A percentile compares a stretch with the other conserved stretches of the same genome.
Evolutionary conservation across 2,329 filamentous ascomycete species (phyloP).

Genomic region (Exophiala calicioides): DNA sequence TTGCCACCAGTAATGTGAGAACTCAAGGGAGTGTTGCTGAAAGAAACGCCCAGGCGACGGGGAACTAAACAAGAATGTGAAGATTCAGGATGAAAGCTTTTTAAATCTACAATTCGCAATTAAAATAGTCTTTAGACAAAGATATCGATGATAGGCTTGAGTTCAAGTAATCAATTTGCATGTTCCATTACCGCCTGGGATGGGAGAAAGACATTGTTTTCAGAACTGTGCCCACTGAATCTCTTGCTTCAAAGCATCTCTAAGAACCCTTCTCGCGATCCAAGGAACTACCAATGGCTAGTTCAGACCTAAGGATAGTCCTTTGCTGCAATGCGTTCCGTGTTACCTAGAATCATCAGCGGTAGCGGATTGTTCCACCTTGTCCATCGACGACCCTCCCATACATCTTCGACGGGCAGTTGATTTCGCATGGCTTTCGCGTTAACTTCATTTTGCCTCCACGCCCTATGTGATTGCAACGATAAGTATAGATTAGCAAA

Average conservation of each 20-base stretch:
- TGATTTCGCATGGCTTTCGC: neutral
- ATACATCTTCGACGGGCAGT: slow-evolving; percentile 6
- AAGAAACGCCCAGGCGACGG: neutral
- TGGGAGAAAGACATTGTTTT: too few species aligned
- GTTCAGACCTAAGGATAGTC: slow-evolving; percentile 4
- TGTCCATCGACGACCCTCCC: slow-evolving; percentile 8
- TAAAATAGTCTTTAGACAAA: too few species aligned
- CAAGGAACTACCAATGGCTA: too few species aligned
- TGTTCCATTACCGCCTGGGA: too few species aligned
- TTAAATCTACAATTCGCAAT: too few species aligned
- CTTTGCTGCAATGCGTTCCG: neutral
- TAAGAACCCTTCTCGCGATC: too few species aligned
- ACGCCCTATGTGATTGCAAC: slow-evolving; percentile 12
- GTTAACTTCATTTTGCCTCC: slow-evolving; percentile 6
- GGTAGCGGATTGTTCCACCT: slow-evolving; percentile 5
- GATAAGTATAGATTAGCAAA: neutral
- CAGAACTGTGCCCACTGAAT: too few species aligned
- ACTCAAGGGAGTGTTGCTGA: neutral
- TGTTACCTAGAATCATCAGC: slow-evolving; percentile 5
- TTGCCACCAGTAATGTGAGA: neutral
- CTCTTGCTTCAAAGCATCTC: too few species aligned
- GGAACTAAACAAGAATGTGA: too few species aligned
- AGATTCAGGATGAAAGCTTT: too few species aligned
- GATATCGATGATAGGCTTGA: too few species aligned
- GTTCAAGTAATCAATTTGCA: too few species aligned